These are phyloP conservation scores for Mesostigma viride DNA, from an alignment of 139 green algal species.

Conservation along the genomic window DNA sequence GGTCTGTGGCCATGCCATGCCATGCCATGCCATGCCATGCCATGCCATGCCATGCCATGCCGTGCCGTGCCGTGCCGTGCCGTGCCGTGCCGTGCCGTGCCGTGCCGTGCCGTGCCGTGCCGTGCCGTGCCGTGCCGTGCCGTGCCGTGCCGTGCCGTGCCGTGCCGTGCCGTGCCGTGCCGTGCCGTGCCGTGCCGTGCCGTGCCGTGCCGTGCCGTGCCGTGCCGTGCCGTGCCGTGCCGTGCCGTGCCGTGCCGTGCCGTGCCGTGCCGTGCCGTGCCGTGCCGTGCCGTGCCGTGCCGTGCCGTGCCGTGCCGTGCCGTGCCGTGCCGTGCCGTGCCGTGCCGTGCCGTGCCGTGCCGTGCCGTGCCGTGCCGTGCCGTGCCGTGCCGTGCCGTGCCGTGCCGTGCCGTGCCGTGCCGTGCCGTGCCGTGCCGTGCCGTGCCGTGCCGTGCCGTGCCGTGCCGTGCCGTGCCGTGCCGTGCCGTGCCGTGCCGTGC, in stretches of 20 bases:
- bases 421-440: not conserved
- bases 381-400: too few relatives aligned
- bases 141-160: not conserved
- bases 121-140: slow-evolving; percentile 10
- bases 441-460: not conserved
- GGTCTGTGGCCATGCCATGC: too few relatives aligned
- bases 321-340: too few relatives aligned
- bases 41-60: slow-evolving; percentile 6
- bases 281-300: too few relatives aligned
- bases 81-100: not conserved
- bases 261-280: too few relatives aligned
- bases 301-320: too few relatives aligned
- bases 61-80: slow-evolving; percentile 2
- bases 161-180: not conserved
- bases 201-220: not conserved
- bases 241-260: too few relatives aligned
- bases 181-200: not conserved
- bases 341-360: too few relatives aligned
- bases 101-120: not conserved
- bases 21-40: slow-evolving; percentile 7
- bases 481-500: not conserved
- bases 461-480: not conserved
- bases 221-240: too few relatives aligned
- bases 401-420: not conserved
- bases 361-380: too few relatives aligned